A percentile compares a stretch with the other conserved stretches of the same genome.
These are phyloP conservation scores for Eimeria maxima DNA, from an alignment of 169 alveolate species.

Conservation along the genomic window DNA sequence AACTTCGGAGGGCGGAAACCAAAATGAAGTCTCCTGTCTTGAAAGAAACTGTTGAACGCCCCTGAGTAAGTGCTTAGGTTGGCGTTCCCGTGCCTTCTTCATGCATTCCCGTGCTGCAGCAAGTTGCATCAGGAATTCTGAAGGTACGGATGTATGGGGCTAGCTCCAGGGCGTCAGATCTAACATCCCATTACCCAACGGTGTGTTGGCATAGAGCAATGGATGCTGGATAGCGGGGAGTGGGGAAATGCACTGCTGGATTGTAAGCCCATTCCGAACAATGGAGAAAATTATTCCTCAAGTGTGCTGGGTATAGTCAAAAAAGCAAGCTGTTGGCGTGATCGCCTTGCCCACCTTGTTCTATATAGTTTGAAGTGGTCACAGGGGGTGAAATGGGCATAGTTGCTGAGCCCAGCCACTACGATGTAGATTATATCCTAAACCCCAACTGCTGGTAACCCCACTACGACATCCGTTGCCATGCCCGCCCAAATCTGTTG, in stretches of 20 bases:
- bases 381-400: neutral
- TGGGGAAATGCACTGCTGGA: neutral
- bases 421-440: neutral
- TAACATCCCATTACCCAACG: neutral
- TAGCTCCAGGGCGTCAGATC: neutral
- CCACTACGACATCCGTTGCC: neutral
- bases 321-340: no score
- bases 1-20: neutral
- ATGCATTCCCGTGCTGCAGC: neutral
- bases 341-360: no score
- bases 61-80: neutral
- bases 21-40: neutral
- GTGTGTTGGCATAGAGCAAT: neutral
- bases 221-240: neutral
- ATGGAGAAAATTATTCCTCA: neutral
- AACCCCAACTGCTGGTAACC: neutral
- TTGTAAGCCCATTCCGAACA: neutral
- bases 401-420: neutral
- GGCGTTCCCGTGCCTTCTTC: neutral
- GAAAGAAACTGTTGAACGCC: neutral
- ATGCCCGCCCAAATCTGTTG: neutral
- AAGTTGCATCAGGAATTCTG: neutral
- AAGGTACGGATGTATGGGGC: neutral
- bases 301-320: no score
- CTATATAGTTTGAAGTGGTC: no score